A percentile compares a stretch with the other conserved stretches of the same genome.
Evolutionary conservation across 306 rosid genomes (phyloP).

Genomic region (Dryas octopetala): DNA sequence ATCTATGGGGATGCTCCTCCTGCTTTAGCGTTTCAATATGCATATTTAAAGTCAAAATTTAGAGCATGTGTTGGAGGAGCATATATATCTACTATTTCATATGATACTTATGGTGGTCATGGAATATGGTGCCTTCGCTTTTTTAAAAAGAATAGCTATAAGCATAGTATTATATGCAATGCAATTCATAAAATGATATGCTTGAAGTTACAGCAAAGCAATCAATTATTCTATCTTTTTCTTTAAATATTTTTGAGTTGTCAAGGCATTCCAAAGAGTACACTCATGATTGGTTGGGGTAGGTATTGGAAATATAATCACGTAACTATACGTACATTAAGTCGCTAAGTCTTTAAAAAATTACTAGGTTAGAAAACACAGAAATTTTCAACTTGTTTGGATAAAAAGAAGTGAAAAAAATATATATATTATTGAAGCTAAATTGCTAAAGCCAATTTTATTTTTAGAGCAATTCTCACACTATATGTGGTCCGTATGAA

Average conservation of each 20-base stretch:
- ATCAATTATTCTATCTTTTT: not conserved
- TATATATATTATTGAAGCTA: too few species aligned
- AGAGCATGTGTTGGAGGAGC: not conserved
- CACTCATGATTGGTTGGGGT: too few species aligned
- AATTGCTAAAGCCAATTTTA: too few species aligned
- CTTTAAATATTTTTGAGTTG: not conserved
- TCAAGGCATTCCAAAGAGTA: not conserved
- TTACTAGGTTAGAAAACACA: too few species aligned
- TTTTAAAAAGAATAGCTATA: not conserved
- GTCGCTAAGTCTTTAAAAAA: too few species aligned
- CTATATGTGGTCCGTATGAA: too few species aligned
- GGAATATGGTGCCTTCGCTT: constrained; percentile 18
- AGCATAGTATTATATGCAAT: not conserved
- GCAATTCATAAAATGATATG: constrained; percentile 9
- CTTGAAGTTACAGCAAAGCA: constrained; percentile 16
- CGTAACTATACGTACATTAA: too few species aligned
- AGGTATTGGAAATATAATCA: too few species aligned
- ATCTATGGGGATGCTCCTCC: too few species aligned
- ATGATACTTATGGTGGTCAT: not conserved
- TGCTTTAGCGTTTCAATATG: not conserved
- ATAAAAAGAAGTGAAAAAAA: too few species aligned
- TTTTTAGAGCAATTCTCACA: too few species aligned
- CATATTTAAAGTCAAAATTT: not conserved
- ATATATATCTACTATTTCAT: not conserved
- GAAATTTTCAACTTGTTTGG: too few species aligned